Base-by-base conservation (phyloP, 139 green algal species). In the Zygnema cylindricum region DNA sequence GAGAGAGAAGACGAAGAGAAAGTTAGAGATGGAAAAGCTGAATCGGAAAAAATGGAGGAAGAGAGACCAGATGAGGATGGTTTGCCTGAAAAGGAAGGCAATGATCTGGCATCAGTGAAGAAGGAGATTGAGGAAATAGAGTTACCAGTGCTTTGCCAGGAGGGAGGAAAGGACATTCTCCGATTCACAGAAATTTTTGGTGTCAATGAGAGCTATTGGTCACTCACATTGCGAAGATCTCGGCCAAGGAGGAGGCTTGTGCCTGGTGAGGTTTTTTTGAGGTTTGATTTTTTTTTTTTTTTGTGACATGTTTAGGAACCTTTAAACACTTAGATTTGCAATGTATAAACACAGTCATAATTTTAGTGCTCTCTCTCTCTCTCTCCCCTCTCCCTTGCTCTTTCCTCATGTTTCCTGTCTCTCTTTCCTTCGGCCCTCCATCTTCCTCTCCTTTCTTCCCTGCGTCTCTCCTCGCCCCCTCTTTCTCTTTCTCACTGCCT, bases 131-230 rank as follows among this genome's bases (percentile, higher is more conserved):
- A 23, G 71, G 32, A 23, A n/a, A 88, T 2, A 16, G 73, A 86
- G 71, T 23, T 88, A 33, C 82, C 82, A 1, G 82, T 88, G 82
- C 73, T 88, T n/a, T 88, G 69, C 36, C 36, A n/a, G 73, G 82
- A 88, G 3, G 82, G 71, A 11, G 82, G 82, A n/a, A 88, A 88
- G 73, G 69, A 88, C 36, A 71, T 88, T 33, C 69, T 88, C n/a
- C 55, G 71, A 42, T 88, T 88, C 35, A 86, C 82, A 30, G 82
- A 88, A 32, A 42, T 88, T 43, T 88, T 88, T 88, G 82, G 82
- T 22, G 38, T 88, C 33, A 86, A 88, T 42, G 71, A 69, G 32
- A 40, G 69, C 73, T 86, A 73, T 33, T 88, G 82, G 82, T 32
- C 73, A 30, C 69, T 86, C 30, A 35, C 49, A 2, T 32, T 86